Percentiles rank a stretch among this genome's conserved stretches.
Evolutionary conservation across 31 red algal species (phyloP).

Genomic region (Asparagopsis taxiformis): DNA sequence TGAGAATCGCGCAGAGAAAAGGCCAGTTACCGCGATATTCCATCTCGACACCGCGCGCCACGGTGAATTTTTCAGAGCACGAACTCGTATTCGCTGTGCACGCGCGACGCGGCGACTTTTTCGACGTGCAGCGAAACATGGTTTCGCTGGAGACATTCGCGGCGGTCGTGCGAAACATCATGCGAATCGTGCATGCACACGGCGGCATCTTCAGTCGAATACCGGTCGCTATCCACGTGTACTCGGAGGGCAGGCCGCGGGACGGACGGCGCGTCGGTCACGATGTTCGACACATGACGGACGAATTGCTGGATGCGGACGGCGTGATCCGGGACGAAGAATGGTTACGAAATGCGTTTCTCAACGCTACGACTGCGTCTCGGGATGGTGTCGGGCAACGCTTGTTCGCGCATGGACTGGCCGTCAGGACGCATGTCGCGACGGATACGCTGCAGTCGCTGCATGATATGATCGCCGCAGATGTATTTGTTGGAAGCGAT

Average conservation of each 20-base stretch:
- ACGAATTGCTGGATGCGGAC: slow-evolving; percentile 19
- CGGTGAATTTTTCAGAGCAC: slow-evolving; percentile 1
- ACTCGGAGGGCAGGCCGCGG: slow-evolving; percentile 35
- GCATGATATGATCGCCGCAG: slow-evolving; percentile 58
- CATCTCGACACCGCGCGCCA: neutral
- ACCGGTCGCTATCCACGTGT: slow-evolving; percentile 26
- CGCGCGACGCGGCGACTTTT: slow-evolving; percentile 57
- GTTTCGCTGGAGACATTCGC: slow-evolving; percentile 13
- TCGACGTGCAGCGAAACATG: slow-evolving; percentile 28
- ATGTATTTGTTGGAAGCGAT: slow-evolving; percentile 40
- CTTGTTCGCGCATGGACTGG: slow-evolving; percentile 19
- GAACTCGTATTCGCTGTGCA: slow-evolving; percentile 39
- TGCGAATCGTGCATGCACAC: slow-evolving; percentile 2
- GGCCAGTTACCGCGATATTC: neutral
- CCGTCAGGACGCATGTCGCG: slow-evolving; percentile 10
- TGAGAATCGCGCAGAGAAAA: neutral
- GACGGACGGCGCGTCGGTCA: neutral
- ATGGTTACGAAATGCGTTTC: slow-evolving; percentile 4
- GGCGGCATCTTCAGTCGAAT: slow-evolving; percentile 26
- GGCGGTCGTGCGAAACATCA: neutral
- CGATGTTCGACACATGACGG: slow-evolving; percentile 31
- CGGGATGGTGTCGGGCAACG: neutral
- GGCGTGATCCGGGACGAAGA: slow-evolving; percentile 9
- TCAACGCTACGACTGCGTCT: neutral
- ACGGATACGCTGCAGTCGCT: slow-evolving; percentile 28